Evolutionary conservation across 2,329 filamentous ascomycete species (phyloP).

Genomic region (Diplodia sapinea): DNA sequence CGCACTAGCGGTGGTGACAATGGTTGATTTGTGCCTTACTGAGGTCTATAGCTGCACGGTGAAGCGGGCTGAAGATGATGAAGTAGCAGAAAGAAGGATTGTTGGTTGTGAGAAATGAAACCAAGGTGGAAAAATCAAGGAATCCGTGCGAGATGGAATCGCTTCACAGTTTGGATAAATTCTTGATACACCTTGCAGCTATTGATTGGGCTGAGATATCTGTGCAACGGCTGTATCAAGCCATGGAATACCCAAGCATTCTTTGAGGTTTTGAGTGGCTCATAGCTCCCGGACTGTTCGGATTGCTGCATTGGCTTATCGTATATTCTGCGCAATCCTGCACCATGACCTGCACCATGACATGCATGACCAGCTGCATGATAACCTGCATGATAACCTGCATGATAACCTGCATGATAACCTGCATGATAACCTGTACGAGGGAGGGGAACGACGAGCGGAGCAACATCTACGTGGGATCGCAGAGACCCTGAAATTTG

Average conservation of each 20-base stretch:
- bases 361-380: background rate
- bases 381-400: background rate
- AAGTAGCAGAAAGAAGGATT: too few species aligned
- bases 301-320: background rate
- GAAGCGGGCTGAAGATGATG: slow-evolving; percentile 5
- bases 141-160: too few species aligned
- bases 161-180: too few species aligned
- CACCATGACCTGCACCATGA: background rate
- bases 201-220: too few species aligned
- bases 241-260: background rate
- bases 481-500: too few species aligned
- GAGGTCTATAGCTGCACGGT: slow-evolving; percentile 32
- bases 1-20: slow-evolving; percentile 31
- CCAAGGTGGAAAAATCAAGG: too few species aligned
- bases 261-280: background rate
- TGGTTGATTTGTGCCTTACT: slow-evolving; percentile 33
- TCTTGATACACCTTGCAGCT: too few species aligned
- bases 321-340: background rate
- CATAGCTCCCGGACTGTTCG: background rate
- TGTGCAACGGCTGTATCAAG: too few species aligned
- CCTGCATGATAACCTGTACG: background rate
- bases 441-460: background rate
- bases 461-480: background rate
- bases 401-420: background rate
- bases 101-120: too few species aligned